Evolutionary conservation across 345 rosid genomes (phyloP), one percentile per base, ranked within the genome.

Genomic region (Eucalyptus victrix): DNA sequence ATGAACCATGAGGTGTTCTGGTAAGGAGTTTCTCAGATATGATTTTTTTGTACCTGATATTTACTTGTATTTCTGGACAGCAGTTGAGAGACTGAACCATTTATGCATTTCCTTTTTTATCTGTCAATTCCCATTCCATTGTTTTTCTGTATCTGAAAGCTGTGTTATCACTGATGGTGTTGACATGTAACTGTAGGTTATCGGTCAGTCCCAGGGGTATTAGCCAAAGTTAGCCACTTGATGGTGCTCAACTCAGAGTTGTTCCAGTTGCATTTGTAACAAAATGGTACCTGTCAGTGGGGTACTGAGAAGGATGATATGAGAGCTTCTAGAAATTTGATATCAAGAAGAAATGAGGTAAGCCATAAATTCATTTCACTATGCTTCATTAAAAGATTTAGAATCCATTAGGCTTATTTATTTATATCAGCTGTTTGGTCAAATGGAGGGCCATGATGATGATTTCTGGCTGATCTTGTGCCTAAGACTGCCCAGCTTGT

Each of bases 371-470:
- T 76, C 45, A 1, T 76, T 76, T 76, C 28, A 76, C 47, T 40
- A 40, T 6, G 30, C 83, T 76, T 76, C 47, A 37, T 76, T 11
- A 40, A 21, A 37, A 21, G 47, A 37, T 40, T 37, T 13, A 37
- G 24, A 76, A 37, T 76, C 83, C 83, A 37, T 76, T 42, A 19
- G 45, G 83, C 83, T 76, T 40, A 37, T 76, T 37, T 76, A 76
- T 40, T 76, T 12, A 76, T 37, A 76, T 44, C 47, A 34, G 34
- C 42, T n/a, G 6, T 60, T 67, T 44, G 12, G 34, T 81, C 32
- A 28, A 49, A 88, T 21, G 80, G 90, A 92, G 90, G 93, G 91
- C 93, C 91, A 88, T 94, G 96, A 95, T 67, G 97, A 95, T 88
- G 89, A 65, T 81, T 83, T 90, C 14, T 42, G 92, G 94, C 94